phyloP scores from a whole-genome alignment of 768 basidiomycete species.

The Lactarius tabidus region DNA sequence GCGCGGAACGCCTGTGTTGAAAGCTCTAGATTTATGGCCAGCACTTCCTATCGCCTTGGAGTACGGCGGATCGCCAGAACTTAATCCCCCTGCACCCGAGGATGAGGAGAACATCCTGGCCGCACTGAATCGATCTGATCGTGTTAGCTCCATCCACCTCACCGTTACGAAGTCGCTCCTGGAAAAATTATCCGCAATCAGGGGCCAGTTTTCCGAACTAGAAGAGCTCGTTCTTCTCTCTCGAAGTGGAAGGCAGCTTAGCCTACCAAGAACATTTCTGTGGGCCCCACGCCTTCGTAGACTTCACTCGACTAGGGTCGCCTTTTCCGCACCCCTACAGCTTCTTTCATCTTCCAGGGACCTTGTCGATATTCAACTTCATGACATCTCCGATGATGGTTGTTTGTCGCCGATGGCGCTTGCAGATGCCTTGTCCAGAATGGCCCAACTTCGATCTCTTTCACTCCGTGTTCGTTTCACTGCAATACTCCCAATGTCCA shows the following conservation, averaged over 20 bases:
- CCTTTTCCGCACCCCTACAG: neutral
- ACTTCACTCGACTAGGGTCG: neutral
- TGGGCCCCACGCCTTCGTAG: neutral
- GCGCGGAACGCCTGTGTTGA: too few relatives aligned
- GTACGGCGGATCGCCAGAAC: neutral
- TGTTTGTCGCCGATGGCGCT: neutral
- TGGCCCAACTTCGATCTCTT: too few relatives aligned
- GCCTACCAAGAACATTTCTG: neutral
- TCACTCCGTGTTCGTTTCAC: too few relatives aligned
- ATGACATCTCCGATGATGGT: neutral
- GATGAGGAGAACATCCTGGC: neutral
- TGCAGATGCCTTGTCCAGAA: too few relatives aligned
- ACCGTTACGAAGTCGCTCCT: neutral
- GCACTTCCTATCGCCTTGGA: neutral
- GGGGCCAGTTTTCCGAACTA: neutral
- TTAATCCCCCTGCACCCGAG: neutral
- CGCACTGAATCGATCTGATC: neutral
- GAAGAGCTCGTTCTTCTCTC: neutral
- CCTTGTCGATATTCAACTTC: neutral
- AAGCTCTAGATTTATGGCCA: too few relatives aligned
- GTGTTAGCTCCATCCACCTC: neutral
- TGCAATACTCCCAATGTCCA: too few relatives aligned
- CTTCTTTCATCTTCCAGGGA: neutral
- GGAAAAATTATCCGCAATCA: neutral
- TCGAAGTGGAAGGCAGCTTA: neutral